These are phyloP conservation scores for Apium graveolens DNA, from an alignment of 129 eudicot genomes.

Conservation along the genomic window DNA sequence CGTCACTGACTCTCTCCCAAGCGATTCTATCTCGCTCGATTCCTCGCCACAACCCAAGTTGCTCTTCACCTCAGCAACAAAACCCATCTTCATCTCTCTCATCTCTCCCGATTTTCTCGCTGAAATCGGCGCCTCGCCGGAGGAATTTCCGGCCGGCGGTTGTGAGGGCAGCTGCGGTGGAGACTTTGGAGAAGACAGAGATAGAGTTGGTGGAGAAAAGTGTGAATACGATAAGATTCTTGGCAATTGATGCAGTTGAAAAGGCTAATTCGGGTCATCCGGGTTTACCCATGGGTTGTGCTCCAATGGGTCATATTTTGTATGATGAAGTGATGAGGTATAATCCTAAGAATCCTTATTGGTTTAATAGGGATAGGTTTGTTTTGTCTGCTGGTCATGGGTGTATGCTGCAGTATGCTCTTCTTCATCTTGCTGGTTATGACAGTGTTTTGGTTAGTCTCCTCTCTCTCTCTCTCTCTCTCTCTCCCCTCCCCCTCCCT, in stretches of 20 bases:
- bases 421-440: slow-evolving; percentile 91
- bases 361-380: slow-evolving; percentile 94
- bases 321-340: slow-evolving; percentile 96
- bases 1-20: slow-evolving; percentile 83
- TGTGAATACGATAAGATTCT: slow-evolving; percentile 72
- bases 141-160: slow-evolving; percentile 27
- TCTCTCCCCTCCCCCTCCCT: not conserved
- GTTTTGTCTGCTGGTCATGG: slow-evolving; percentile 99
- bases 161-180: slow-evolving; percentile 45
- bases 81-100: slow-evolving; percentile 26
- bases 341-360: slow-evolving; percentile 91
- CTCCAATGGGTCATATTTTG: slow-evolving; percentile 94
- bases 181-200: slow-evolving; percentile 57
- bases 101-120: slow-evolving; percentile 60
- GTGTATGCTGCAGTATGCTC: slow-evolving; percentile 95
- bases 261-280: slow-evolving; percentile 99
- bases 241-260: slow-evolving; percentile 94
- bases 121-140: slow-evolving; percentile 52
- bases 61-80: slow-evolving; percentile 22
- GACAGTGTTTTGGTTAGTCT: slow-evolving; percentile 54
- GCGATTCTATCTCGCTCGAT: slow-evolving; percentile 58
- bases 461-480: too few relatives aligned
- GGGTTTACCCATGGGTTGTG: slow-evolving; percentile 99
- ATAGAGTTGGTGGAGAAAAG: slow-evolving; percentile 58
- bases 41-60: slow-evolving; percentile 53